A percentile compares a stretch with the other conserved stretches of the same genome.
phyloP scores from a whole-genome alignment of 495 filamentous ascomycete species.

The Neohortaea acidophila region DNA sequence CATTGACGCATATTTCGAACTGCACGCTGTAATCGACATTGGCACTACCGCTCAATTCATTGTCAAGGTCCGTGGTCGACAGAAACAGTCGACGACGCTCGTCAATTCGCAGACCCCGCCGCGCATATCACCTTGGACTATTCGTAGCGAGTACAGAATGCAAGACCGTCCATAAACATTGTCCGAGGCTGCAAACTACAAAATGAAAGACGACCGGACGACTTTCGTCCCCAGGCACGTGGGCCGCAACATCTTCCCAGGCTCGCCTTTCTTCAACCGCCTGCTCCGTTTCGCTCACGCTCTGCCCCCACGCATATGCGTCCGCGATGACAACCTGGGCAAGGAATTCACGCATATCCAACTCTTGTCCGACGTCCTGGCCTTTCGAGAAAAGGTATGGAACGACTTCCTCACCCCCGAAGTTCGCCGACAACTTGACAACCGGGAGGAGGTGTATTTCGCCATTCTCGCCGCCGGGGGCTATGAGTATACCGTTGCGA shows the following conservation, averaged over 20 bases:
- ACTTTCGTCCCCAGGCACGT: slow-evolving; percentile 9
- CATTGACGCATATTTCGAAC: no score
- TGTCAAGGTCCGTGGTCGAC: no score
- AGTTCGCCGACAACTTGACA: slow-evolving; percentile 16
- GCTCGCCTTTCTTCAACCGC: slow-evolving; percentile 21
- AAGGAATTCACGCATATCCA: slow-evolving; percentile 21
- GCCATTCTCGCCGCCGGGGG: slow-evolving; percentile 33
- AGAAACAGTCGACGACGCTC: no score
- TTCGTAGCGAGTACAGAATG: no score
- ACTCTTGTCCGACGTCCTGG: slow-evolving; percentile 25
- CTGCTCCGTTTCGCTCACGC: slow-evolving; percentile 23
- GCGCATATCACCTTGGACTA: no score
- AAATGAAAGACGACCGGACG: slow-evolving; percentile 14
- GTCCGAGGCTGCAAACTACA: neutral
- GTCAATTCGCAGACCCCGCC: no score
- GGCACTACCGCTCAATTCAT: no score
- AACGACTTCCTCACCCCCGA: slow-evolving; percentile 8
- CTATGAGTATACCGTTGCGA: slow-evolving; percentile 35
- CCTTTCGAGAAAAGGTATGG: slow-evolving; percentile 19
- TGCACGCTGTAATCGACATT: no score
- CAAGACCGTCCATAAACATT: no score
- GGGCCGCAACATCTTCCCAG: slow-evolving; percentile 15
- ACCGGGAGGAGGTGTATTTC: slow-evolving; percentile 32
- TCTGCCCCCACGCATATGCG: slow-evolving; percentile 14
- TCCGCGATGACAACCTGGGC: slow-evolving; percentile 19